phyloP scores from a whole-genome alignment of 2,329 filamentous ascomycete species.

The Diaporthe citri region DNA sequence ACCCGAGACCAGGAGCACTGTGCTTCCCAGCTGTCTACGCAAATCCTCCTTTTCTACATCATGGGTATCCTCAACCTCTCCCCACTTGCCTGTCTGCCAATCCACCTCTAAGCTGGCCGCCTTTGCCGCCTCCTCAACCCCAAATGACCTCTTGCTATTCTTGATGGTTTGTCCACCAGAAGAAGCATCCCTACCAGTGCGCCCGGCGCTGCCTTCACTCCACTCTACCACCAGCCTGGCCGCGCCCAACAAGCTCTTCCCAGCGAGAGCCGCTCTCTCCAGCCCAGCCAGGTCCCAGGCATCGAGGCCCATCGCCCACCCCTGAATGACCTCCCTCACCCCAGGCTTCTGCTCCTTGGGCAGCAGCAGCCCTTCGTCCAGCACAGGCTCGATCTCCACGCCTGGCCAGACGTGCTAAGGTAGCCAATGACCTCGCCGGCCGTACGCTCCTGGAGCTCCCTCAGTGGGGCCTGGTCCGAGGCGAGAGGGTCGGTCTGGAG shows the following conservation, averaged over 20 bases:
- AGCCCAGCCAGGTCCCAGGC: conserved; percentile 88
- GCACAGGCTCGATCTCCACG: conserved; percentile 80
- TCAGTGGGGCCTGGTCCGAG: conserved; percentile 68
- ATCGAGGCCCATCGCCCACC: conserved; percentile 80
- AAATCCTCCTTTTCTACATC: conserved; percentile 95
- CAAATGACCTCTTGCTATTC: conserved; percentile 65
- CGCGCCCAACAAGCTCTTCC: conserved; percentile 87
- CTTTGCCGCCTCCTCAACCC: conserved; percentile 84
- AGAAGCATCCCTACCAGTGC: conserved; percentile 44
- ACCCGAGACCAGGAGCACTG: conserved; percentile 83
- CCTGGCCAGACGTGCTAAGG: conserved; percentile 86
- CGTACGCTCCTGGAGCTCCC: conserved; percentile 77
- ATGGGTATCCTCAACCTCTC: conserved; percentile 97
- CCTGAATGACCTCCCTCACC: conserved; percentile 81
- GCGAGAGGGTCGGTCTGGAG: conserved; percentile 62
- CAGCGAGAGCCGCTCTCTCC: conserved; percentile 85
- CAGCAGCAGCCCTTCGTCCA: conserved; percentile 82
- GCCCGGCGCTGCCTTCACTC: conserved; percentile 77
- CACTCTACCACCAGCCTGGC: conserved; percentile 86
- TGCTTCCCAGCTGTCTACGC: conserved; percentile 87
- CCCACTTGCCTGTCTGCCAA: conserved; percentile 93
- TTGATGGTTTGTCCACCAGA: conserved; percentile 45
- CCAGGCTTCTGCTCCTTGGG: conserved; percentile 79
- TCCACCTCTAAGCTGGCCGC: conserved; percentile 86
- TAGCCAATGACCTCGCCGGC: conserved; percentile 79